These are phyloP conservation scores for Cercospora sojina DNA, from an alignment of 2,329 filamentous ascomycete genomes.

Conservation along the genomic window DNA sequence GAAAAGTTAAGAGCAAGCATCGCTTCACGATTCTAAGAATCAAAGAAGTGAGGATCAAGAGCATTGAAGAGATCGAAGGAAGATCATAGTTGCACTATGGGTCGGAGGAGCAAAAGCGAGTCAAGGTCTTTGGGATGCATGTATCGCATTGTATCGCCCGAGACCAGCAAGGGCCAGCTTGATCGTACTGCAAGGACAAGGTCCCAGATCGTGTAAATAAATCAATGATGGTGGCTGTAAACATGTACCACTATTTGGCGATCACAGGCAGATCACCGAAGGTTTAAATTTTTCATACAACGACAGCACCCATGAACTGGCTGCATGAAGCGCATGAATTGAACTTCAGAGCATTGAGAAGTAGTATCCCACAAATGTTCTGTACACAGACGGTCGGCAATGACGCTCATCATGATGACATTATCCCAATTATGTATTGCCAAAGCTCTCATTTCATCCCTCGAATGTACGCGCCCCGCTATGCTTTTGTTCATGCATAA, in stretches of 20 bases:
- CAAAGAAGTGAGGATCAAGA: constrained; percentile 71
- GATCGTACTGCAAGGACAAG: not conserved
- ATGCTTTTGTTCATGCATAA: constrained; percentile 10
- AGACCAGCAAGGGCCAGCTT: not conserved
- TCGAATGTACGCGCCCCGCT: constrained; percentile 14
- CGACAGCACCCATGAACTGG: not conserved
- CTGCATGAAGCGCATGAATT: not conserved
- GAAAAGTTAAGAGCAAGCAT: constrained; percentile 84
- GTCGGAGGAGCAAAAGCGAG: not conserved
- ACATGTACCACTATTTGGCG: not conserved
- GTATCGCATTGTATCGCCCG: not conserved
- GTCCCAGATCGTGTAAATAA: not conserved
- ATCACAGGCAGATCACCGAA: not conserved
- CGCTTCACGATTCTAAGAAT: constrained; percentile 82
- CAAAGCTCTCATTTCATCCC: not conserved
- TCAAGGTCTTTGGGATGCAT: not conserved
- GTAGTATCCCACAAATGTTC: not conserved
- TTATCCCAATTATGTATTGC: not conserved
- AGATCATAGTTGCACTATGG: not conserved
- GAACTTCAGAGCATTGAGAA: not conserved
- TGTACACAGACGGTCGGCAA: not conserved
- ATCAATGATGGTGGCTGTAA: not conserved
- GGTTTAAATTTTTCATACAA: not conserved
- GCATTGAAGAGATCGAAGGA: constrained; percentile 53
- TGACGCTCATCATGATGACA: not conserved